A percentile compares a stretch with the other conserved stretches of the same genome.
These are phyloP conservation scores for Ogataea wickerhamii DNA, from an alignment of 805 yeast genomes.

Conservation along the genomic window DNA sequence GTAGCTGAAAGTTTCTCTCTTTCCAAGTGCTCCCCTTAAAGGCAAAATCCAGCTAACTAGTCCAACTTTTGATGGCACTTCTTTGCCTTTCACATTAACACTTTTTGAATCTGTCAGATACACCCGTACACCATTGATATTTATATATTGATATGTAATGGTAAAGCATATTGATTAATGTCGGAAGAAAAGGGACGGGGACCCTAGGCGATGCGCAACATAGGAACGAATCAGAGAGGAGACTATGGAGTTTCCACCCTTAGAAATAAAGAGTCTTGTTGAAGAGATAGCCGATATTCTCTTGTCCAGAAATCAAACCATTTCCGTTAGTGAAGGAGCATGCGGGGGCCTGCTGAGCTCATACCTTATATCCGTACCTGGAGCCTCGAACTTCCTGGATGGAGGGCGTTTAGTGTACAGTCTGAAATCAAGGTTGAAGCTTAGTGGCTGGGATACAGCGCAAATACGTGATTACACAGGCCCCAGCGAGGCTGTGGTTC, in stretches of 20 bases:
- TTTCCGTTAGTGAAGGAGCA: constrained; percentile 83
- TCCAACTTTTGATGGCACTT: no score
- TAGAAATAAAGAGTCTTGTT: constrained; percentile 48
- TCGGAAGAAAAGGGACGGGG: no score
- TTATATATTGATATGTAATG: no score
- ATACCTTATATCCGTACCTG: constrained; percentile 76
- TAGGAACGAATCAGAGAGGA: no score
- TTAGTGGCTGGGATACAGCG: constrained; percentile 73
- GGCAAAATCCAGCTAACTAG: no score
- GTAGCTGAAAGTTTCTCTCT: no score
- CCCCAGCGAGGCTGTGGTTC: constrained; percentile 72
- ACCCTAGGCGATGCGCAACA: no score
- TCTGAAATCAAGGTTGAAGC: constrained; percentile 64
- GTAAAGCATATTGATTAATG: no score
- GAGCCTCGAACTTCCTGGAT: constrained; percentile 78
- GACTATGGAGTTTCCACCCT: constrained; percentile 63
- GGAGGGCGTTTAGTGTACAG: constrained; percentile 84
- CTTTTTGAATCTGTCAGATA: no score
- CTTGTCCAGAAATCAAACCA: constrained; percentile 51
- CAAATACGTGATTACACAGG: constrained; percentile 77
- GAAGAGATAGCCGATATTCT: constrained; percentile 55
- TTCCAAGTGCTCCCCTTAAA: no score
- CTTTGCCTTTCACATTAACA: no score
- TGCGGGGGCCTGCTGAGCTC: constrained; percentile 87
- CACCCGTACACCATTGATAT: no score